Conservation (phyloP, 192 early-diverging fungal genomes). For the Gryganskiella cystojenkinii region DNA sequence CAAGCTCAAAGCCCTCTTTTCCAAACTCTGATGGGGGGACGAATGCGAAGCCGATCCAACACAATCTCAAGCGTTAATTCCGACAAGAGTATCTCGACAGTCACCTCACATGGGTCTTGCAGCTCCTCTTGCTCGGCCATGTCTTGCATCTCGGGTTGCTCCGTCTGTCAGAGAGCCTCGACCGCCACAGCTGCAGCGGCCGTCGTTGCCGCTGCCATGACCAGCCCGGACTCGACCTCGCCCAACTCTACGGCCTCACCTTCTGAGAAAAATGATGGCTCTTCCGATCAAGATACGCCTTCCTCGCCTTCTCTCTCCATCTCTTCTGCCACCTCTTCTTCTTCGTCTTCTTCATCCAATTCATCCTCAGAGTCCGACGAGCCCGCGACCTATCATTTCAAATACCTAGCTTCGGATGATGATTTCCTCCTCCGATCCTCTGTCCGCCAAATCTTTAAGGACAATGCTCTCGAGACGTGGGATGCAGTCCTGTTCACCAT, state of each 20-base stretch:
- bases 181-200: background rate
- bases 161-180: background rate
- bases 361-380: background rate
- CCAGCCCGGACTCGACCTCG: background rate
- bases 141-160: conserved; percentile 1
- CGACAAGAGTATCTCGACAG: background rate
- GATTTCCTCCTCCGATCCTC: conserved; percentile 74
- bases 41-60: conserved; percentile 8
- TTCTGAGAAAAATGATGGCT: background rate
- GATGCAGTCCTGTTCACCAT: conserved; percentile 77
- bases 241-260: background rate
- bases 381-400: conserved; percentile 54
- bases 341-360: background rate
- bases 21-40: conserved; percentile 20
- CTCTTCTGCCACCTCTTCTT: background rate
- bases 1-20: conserved; percentile 30
- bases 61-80: conserved; percentile 12
- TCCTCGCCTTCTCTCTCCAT: background rate
- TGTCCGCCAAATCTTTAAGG: conserved; percentile 69
- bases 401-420: conserved; percentile 73
- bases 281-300: background rate
- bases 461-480: conserved; percentile 69
- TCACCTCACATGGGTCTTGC: background rate
- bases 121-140: background rate
- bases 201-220: background rate